Evolutionary conservation across 495 filamentous ascomycete genomes (phyloP).

Genomic region (Talaromyces borbonicus): DNA sequence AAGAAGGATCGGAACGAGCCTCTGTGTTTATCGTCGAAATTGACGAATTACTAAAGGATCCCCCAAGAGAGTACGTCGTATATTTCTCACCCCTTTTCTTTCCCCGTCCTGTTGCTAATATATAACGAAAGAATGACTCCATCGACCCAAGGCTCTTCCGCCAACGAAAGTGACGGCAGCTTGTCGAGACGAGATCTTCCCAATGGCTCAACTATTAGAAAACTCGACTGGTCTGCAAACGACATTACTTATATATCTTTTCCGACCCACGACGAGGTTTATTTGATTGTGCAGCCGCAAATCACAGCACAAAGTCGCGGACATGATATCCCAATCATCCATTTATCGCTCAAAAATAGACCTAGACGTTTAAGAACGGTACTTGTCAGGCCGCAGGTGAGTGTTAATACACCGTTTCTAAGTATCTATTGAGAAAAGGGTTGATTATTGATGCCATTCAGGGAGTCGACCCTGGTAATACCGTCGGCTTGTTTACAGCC

Average conservation of each 20-base stretch:
- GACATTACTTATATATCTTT: slow-evolving; percentile 19
- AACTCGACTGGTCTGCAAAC: slow-evolving; percentile 14
- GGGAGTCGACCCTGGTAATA: slow-evolving; percentile 17
- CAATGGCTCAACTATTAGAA: background rate
- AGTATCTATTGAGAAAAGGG: background rate
- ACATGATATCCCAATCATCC: slow-evolving; percentile 6
- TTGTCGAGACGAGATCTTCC: background rate
- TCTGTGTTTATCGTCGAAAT: slow-evolving; percentile 6
- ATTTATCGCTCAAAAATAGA: background rate
- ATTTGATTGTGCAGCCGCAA: slow-evolving; percentile 18
- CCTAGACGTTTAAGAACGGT: background rate
- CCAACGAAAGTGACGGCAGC: background rate
- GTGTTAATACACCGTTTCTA: background rate
- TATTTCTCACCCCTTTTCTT: background rate
- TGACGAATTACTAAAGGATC: background rate
- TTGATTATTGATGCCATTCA: background rate
- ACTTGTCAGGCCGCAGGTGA: background rate
- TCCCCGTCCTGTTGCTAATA: background rate
- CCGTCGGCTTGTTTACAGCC: slow-evolving; percentile 20
- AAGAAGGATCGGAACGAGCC: slow-evolving; percentile 4
- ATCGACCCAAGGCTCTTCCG: background rate
- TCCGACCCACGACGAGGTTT: slow-evolving; percentile 15
- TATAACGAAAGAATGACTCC: background rate
- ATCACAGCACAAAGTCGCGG: slow-evolving; percentile 10
- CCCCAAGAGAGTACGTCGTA: background rate